A percentile compares a stretch with the other conserved stretches of the same genome.
phyloP scores from a whole-genome alignment of 192 early-diverging fungal species.

The Coemansia sp. region DNA sequence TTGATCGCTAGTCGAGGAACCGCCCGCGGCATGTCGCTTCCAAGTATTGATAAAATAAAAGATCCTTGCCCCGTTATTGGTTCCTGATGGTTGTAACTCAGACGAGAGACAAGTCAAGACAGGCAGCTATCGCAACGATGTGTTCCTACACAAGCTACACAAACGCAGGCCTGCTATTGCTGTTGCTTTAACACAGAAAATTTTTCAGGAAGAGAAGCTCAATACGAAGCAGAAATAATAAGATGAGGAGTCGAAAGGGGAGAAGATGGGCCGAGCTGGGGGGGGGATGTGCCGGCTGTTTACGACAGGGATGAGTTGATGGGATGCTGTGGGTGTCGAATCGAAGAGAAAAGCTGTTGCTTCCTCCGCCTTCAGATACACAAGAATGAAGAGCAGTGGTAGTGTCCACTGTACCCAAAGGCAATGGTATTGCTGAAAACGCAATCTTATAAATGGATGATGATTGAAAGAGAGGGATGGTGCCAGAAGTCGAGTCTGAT shows the following conservation, averaged over 20 bases:
- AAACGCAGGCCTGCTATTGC: background rate
- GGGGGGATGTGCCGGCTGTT: background rate
- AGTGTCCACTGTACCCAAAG: background rate
- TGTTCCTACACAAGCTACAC: background rate
- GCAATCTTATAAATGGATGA: background rate
- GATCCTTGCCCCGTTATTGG: background rate
- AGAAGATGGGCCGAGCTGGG: background rate
- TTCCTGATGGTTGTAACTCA: background rate
- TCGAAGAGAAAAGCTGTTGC: background rate
- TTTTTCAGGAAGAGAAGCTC: background rate
- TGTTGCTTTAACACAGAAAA: background rate
- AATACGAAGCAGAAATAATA: background rate
- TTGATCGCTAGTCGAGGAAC: slow-evolving; percentile 13
- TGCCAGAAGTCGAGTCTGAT: background rate
- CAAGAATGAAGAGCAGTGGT: background rate
- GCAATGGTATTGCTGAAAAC: background rate
- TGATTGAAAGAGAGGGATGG: background rate
- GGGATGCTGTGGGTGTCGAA: background rate
- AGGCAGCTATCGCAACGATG: background rate
- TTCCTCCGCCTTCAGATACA: background rate
- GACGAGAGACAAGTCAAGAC: background rate
- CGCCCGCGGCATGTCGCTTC: slow-evolving; percentile 24
- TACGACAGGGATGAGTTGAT: background rate
- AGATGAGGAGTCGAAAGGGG: background rate
- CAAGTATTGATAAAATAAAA: background rate